Base-by-base conservation (phyloP, 768 basidiomycete species). In the Suillus occidentalis region DNA sequence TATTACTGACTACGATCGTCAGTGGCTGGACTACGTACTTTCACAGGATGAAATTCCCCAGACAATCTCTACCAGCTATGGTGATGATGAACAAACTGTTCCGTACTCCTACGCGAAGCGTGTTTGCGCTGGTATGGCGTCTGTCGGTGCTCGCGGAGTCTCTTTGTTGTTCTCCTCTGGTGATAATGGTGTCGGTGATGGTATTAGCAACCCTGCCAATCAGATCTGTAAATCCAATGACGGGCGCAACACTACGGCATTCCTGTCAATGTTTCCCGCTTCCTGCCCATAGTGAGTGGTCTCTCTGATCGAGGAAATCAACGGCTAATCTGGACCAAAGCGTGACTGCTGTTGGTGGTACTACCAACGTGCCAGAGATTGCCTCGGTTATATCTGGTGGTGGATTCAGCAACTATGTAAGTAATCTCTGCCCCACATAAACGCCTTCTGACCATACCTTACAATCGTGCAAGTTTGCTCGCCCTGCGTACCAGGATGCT, bases 51-150 rank as follows among this genome's bases (percentile, higher is more conserved):
- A 78, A 45, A 73, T 83, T 2, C 88, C 89, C 16, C 82, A 85
- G 66, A 79, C 85, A 6, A 89, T 92, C 47, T 89, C 89, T 0
- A 91, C 88, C 0, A 89, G 87, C 67, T 92, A 92, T 71, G 88
- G 83, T 4, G 90, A 92, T 56, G 82, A 85, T 64, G 91, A 92
- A 63, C 89, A 89, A 71, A 87, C 89, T 87, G 87, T 91, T 28
- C 88, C 90, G n/a, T 61, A 72, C 60, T 78, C 73, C 62, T 89
- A 82, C 68, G 88, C 89, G 12, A 67, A 40, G n/a, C 84, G 88
- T 56, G 82, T 83, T 28, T 92, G 91, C 71, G 64, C 68, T 6
- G 81, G 78, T 10, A 87, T 92, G 61, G 89, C 88, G n/a, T 81
- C 85, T 66, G 83, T 92, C 14, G 89, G 89, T 64, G 84, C 80